These are phyloP conservation scores for Paraurostyla sp. DNA, from an alignment of 73 alveolate species.

Conservation along the genomic window DNA sequence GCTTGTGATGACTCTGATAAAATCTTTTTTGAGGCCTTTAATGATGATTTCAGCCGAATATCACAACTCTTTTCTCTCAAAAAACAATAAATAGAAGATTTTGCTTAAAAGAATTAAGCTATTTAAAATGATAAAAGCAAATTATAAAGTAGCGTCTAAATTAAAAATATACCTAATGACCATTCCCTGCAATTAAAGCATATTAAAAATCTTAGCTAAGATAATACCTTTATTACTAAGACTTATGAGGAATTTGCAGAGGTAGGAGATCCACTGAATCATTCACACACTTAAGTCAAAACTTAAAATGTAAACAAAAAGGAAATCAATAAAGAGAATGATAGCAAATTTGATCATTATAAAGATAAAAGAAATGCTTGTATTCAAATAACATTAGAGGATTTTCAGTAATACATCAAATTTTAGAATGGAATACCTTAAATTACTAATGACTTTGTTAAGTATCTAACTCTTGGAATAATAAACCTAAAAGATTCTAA, in stretches of 20 bases:
- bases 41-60: not conserved
- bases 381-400: not conserved
- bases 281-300: not conserved
- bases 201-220: too few species aligned
- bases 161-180: too few species aligned
- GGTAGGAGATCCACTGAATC: not conserved
- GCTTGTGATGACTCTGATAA: conserved; percentile 41
- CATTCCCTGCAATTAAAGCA: too few species aligned
- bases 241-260: too few species aligned
- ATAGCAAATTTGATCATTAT: conserved; percentile 34
- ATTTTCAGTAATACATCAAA: not conserved
- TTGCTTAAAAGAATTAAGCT: not conserved
- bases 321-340: not conserved
- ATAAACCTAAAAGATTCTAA: conserved; percentile 1
- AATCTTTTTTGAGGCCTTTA: conserved; percentile 48
- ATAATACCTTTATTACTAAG: too few species aligned
- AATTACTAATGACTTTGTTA: conserved; percentile 1
- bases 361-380: not conserved
- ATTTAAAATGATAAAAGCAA: not conserved
- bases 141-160: too few species aligned
- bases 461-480: not conserved
- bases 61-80: not conserved
- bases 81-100: not conserved
- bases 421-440: not conserved
- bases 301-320: not conserved